These are phyloP conservation scores for Boletus albobrunnescens DNA, from an alignment of 1,284 basidiomycete genomes.

Conservation along the genomic window DNA sequence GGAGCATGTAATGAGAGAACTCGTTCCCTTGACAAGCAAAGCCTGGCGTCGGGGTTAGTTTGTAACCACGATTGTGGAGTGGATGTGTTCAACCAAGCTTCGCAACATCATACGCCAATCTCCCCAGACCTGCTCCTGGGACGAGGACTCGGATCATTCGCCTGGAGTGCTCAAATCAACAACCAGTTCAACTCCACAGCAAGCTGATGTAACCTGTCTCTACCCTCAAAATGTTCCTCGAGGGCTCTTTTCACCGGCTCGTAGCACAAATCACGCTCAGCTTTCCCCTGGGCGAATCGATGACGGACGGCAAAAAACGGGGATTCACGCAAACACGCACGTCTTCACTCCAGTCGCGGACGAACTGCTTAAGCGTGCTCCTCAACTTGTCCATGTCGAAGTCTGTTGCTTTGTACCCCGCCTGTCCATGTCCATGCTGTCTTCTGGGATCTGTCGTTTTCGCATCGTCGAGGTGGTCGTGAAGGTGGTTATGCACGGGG, in stretches of 20 bases:
- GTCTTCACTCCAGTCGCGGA: constrained; percentile 86
- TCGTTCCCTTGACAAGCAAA: constrained; percentile 90
- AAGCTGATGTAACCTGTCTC: constrained; percentile 43
- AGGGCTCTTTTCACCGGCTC: constrained; percentile 76
- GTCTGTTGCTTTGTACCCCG: constrained; percentile 52
- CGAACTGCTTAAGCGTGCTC: constrained; percentile 87
- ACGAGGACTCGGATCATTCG: constrained; percentile 71
- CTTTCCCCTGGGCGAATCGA: constrained; percentile 50
- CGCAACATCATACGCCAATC: constrained; percentile 84
- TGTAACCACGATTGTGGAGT: not conserved
- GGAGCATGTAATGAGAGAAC: constrained; percentile 91
- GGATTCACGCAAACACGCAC: constrained; percentile 38
- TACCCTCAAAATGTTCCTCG: constrained; percentile 55
- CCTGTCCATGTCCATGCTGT: constrained; percentile 14
- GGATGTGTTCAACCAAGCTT: constrained; percentile 54
- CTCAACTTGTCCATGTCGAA: constrained; percentile 83
- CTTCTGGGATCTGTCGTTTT: constrained; percentile 26
- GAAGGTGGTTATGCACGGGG: constrained; percentile 28
- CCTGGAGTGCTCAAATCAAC: constrained; percentile 32
- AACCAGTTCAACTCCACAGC: not conserved
- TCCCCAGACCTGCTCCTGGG: constrained; percentile 83
- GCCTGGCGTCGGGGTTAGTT: constrained; percentile 42
- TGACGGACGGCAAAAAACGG: not conserved
- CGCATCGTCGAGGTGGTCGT: constrained; percentile 23
- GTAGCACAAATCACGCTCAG: constrained; percentile 77